Evolutionary conservation across 331 rosid species (phyloP).

Genomic region (Saraca asoca): DNA sequence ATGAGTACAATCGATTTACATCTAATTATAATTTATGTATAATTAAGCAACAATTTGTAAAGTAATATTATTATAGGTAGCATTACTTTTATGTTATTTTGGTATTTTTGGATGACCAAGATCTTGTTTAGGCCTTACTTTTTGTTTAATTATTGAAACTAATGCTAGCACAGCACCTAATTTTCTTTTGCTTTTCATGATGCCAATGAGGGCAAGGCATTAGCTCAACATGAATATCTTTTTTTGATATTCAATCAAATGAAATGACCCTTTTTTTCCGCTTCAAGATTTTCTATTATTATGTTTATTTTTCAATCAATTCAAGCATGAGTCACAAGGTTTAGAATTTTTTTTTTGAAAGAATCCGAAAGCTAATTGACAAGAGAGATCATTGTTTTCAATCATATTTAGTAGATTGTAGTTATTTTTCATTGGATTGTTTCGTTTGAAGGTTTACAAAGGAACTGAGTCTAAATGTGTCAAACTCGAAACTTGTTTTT

Average conservation of each 20-base stretch:
- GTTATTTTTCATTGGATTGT: constrained; percentile 29
- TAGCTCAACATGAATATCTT: constrained; percentile 4
- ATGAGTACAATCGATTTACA: too few species aligned
- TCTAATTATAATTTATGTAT: too few species aligned
- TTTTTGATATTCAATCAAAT: constrained; percentile 2
- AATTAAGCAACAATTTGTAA: too few species aligned
- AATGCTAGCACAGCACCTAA: not conserved
- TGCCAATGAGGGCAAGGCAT: constrained; percentile 8
- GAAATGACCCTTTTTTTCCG: constrained; percentile 15
- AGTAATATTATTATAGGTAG: too few species aligned
- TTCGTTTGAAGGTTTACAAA: constrained; percentile 27
- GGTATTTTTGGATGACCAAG: not conserved
- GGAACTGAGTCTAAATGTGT: constrained; percentile 37
- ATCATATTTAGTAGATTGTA: constrained; percentile 26
- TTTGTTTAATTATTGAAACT: not conserved
- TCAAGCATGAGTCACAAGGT: constrained; percentile 25
- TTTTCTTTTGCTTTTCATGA: constrained; percentile 38
- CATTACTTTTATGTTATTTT: not conserved
- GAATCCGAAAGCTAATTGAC: constrained; percentile 34
- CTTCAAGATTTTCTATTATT: constrained; percentile 32
- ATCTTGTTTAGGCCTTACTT: constrained; percentile 16
- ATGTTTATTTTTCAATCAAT: constrained; percentile 32
- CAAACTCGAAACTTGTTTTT: constrained; percentile 40
- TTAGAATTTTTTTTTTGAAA: not conserved
- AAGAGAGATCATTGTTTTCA: not conserved